A percentile compares a stretch with the other conserved stretches of the same genome.
These are phyloP conservation scores for Sequoia sempervirens DNA, from an alignment of 75 land plant species.

Conservation along the genomic window DNA sequence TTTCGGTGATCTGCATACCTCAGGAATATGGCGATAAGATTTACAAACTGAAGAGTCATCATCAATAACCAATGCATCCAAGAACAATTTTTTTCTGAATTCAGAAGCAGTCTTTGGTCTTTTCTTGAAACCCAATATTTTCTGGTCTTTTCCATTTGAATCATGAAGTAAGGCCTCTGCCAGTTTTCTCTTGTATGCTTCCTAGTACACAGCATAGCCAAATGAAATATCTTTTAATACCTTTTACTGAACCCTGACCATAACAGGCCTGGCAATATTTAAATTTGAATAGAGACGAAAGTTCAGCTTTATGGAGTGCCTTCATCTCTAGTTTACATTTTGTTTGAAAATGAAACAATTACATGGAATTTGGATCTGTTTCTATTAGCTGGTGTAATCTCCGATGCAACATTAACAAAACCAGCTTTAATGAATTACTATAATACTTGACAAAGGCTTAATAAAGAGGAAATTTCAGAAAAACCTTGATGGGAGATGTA, in stretches of 20 bases:
- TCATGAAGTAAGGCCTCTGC: slow-evolving; percentile 46
- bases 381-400: neutral
- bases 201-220: slow-evolving; percentile 14
- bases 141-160: slow-evolving; percentile 27
- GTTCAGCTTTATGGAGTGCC: neutral
- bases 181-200: slow-evolving; percentile 46
- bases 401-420: neutral
- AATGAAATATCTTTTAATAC: neutral
- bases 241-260: neutral
- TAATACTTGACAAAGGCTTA: too few species aligned
- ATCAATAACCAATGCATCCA: neutral
- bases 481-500: slow-evolving; percentile 23
- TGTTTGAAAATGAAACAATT: neutral
- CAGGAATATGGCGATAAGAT: neutral
- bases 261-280: neutral
- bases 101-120: slow-evolving; percentile 14
- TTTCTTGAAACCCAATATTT: slow-evolving; percentile 49
- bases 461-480: neutral
- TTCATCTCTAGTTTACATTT: neutral
- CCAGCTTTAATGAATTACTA: neutral
- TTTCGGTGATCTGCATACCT: neutral
- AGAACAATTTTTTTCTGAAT: neutral
- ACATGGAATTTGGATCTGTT: neutral
- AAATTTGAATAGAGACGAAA: neutral
- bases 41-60: neutral